These are phyloP conservation scores for Myriosclerotinia duriaeana DNA, from an alignment of 2,329 filamentous ascomycete species.

Conservation along the genomic window DNA sequence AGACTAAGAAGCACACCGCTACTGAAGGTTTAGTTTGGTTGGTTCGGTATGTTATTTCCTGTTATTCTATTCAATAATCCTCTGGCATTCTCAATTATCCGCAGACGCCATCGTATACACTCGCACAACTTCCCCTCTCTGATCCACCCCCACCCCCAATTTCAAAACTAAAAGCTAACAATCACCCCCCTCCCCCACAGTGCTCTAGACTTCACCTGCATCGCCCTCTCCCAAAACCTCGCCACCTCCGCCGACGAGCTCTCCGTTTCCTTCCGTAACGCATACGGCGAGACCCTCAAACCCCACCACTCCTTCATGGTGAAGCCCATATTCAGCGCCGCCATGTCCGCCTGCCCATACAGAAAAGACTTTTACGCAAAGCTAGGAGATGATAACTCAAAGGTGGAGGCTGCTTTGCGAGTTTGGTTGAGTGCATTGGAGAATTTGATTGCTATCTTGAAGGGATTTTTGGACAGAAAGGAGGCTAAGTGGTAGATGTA, in stretches of 20 bases:
- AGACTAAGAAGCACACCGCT: slow-evolving; percentile 82
- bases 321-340: slow-evolving; percentile 88
- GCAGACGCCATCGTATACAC: background rate
- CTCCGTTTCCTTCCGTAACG: slow-evolving; percentile 77
- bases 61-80: slow-evolving; percentile 46
- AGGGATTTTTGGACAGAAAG: slow-evolving; percentile 57
- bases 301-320: slow-evolving; percentile 85
- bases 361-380: slow-evolving; percentile 90
- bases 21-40: slow-evolving; percentile 92
- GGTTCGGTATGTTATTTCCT: slow-evolving; percentile 61
- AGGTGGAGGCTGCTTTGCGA: slow-evolving; percentile 64
- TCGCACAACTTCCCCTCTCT: background rate
- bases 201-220: slow-evolving; percentile 89
- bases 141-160: too few species aligned
- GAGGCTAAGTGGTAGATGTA: slow-evolving; percentile 45
- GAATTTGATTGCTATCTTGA: slow-evolving; percentile 74
- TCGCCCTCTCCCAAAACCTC: slow-evolving; percentile 77
- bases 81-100: slow-evolving; percentile 11
- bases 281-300: slow-evolving; percentile 86
- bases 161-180: background rate
- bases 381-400: slow-evolving; percentile 65
- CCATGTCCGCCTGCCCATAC: slow-evolving; percentile 92
- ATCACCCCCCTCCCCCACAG: slow-evolving; percentile 47
- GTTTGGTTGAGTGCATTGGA: slow-evolving; percentile 76
- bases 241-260: slow-evolving; percentile 71